Evolutionary conservation across 441 rosid genomes (phyloP).

Genomic region (Euphorbia corollata): DNA sequence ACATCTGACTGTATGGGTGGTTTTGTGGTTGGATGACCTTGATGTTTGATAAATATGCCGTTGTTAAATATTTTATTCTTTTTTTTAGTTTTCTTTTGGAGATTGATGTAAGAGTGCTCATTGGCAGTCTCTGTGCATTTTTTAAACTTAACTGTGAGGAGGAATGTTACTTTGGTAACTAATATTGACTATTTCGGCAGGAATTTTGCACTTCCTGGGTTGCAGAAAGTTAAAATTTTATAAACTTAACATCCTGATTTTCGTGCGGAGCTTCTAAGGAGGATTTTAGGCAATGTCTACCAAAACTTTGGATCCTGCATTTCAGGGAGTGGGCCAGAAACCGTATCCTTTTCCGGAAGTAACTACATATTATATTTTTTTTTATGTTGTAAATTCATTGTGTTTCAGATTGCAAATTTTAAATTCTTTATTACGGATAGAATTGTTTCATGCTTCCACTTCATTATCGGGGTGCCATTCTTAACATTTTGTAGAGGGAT

Average conservation of each 20-base stretch:
- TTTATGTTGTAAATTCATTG: conserved; percentile 3
- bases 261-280: conserved; percentile 22
- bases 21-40: background rate
- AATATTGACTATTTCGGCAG: conserved; percentile 19
- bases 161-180: conserved; percentile 1
- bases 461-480: conserved; percentile 33
- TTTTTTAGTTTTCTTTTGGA: background rate
- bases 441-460: conserved; percentile 17
- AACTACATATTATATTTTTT: conserved; percentile 11
- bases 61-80: background rate
- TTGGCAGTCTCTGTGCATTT: conserved; percentile 6
- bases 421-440: background rate
- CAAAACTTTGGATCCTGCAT: conserved; percentile 84
- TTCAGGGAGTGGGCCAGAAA: conserved; percentile 93
- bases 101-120: conserved; percentile 6
- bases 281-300: conserved; percentile 49
- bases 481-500: conserved; percentile 71
- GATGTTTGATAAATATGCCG: background rate
- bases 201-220: conserved; percentile 22
- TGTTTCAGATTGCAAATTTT: background rate
- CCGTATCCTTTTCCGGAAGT: conserved; percentile 52
- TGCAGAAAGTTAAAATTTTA: conserved; percentile 21
- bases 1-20: background rate
- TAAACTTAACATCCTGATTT: conserved; percentile 18
- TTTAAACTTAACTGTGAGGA: conserved; percentile 5